Evolutionary conservation across 2,329 filamentous ascomycete genomes (phyloP).

Genomic region (Trichocomaceae sp.): DNA sequence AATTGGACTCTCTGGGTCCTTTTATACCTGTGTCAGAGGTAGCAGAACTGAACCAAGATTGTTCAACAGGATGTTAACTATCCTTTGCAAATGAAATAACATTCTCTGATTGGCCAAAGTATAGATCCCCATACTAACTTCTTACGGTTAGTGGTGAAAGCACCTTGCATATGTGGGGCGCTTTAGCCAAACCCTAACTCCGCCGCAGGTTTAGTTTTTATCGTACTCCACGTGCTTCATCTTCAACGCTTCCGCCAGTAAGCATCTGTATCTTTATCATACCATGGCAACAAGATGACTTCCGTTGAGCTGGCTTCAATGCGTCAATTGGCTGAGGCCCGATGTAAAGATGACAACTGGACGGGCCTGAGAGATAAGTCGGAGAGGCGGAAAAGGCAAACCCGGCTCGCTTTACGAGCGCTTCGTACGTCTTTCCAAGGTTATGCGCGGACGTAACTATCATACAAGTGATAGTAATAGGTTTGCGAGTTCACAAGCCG

Average conservation of each 20-base stretch:
- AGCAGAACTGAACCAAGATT: too few relatives aligned
- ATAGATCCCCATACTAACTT: not conserved
- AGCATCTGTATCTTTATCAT: not conserved
- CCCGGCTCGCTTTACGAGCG: conserved; percentile 18
- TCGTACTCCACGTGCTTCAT: not conserved
- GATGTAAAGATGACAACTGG: conserved; percentile 13
- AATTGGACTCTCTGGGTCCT: too few relatives aligned
- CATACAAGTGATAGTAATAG: too few relatives aligned
- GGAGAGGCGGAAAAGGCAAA: conserved; percentile 16
- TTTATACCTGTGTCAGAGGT: too few relatives aligned
- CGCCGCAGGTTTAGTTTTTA: not conserved
- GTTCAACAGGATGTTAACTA: too few relatives aligned
- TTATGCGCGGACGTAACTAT: too few relatives aligned
- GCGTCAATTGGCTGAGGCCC: conserved; percentile 5
- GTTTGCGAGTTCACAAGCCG: too few relatives aligned
- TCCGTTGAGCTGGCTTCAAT: not conserved
- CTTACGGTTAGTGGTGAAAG: not conserved
- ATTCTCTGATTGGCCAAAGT: not conserved
- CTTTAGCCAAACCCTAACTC: not conserved
- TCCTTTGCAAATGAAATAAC: too few relatives aligned
- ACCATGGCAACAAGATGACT: not conserved
- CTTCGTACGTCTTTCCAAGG: conserved; percentile 15
- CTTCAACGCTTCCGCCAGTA: not conserved
- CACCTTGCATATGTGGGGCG: conserved; percentile 5
- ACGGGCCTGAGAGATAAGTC: conserved; percentile 14